Evolutionary conservation across 371 early-diverging fungal species (phyloP).

Genomic region (Mortierella sp.): DNA sequence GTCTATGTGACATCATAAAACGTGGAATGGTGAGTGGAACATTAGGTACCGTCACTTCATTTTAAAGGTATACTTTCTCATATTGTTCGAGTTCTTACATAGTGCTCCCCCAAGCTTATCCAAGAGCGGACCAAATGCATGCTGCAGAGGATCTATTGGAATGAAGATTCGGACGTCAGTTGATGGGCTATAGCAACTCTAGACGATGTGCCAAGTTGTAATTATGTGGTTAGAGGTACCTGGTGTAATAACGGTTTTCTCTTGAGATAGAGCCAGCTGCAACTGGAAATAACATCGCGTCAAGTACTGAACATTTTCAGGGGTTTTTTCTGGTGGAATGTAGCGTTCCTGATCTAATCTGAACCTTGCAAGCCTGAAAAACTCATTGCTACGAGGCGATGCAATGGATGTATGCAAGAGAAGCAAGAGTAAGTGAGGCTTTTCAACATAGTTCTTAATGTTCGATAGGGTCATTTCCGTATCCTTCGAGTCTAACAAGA

Average conservation of each 20-base stretch:
- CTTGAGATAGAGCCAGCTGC: conserved; percentile 8
- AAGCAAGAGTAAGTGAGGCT: background rate
- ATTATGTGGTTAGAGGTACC: too few species aligned
- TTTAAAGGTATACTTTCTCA: too few species aligned
- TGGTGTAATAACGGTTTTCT: background rate
- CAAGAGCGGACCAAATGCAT: too few species aligned
- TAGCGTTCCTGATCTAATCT: conserved; percentile 47
- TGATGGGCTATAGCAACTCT: too few species aligned
- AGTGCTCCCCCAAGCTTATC: too few species aligned
- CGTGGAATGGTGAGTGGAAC: too few species aligned
- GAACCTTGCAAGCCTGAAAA: conserved; percentile 55
- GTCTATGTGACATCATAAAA: too few species aligned
- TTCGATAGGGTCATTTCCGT: background rate
- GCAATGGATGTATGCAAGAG: background rate
- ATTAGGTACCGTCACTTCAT: too few species aligned
- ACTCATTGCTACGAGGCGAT: conserved; percentile 39
- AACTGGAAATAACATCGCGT: conserved; percentile 25
- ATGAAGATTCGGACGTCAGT: too few species aligned
- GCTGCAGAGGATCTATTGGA: too few species aligned
- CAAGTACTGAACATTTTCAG: conserved; percentile 9
- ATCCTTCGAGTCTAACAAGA: background rate
- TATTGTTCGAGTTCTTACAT: too few species aligned
- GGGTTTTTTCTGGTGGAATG: conserved; percentile 48
- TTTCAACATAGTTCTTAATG: background rate
- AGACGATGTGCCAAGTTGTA: too few species aligned